phyloP scores from a whole-genome alignment of 768 basidiomycete species.

The Tulasnella sp. region DNA sequence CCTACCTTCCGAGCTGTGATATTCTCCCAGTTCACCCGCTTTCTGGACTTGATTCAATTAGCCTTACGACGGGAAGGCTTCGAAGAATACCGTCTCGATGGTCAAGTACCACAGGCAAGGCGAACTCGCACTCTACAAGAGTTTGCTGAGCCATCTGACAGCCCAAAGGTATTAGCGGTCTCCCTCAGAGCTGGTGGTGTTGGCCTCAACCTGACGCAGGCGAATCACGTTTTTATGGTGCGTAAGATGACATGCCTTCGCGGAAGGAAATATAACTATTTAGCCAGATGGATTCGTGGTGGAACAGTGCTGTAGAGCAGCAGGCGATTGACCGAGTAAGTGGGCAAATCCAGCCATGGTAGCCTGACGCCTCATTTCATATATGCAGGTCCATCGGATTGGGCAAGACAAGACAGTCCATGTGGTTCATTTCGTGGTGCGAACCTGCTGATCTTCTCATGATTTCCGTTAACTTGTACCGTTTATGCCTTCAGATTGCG shows the following conservation, averaged over 20 bases:
- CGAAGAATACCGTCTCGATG: slow-evolving; percentile 74
- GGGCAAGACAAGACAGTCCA: slow-evolving; percentile 73
- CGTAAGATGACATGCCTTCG: slow-evolving; percentile 16
- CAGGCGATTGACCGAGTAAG: slow-evolving; percentile 72
- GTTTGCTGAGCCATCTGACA: slow-evolving; percentile 57
- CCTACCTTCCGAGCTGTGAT: slow-evolving; percentile 72
- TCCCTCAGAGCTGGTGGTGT: slow-evolving; percentile 84
- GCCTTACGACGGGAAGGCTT: slow-evolving; percentile 57
- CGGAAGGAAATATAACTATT: background rate
- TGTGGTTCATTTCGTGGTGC: slow-evolving; percentile 74
- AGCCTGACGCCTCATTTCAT: background rate
- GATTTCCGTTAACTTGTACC: background rate
- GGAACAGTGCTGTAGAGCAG: slow-evolving; percentile 73
- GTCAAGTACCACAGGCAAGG: slow-evolving; percentile 80
- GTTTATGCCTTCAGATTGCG: slow-evolving; percentile 35
- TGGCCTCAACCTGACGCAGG: slow-evolving; percentile 70
- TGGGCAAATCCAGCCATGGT: background rate
- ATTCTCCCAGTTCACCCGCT: slow-evolving; percentile 84
- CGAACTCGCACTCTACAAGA: slow-evolving; percentile 60
- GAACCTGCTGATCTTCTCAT: slow-evolving; percentile 20
- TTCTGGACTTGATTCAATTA: slow-evolving; percentile 67
- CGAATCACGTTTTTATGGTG: slow-evolving; percentile 82
- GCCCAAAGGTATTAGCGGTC: slow-evolving; percentile 63
- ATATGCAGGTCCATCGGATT: slow-evolving; percentile 46
- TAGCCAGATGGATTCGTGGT: slow-evolving; percentile 84